A percentile compares a stretch with the other conserved stretches of the same genome.
phyloP scores from a whole-genome alignment of 208 protist species.

The Vickermania spadyakhi region DNA sequence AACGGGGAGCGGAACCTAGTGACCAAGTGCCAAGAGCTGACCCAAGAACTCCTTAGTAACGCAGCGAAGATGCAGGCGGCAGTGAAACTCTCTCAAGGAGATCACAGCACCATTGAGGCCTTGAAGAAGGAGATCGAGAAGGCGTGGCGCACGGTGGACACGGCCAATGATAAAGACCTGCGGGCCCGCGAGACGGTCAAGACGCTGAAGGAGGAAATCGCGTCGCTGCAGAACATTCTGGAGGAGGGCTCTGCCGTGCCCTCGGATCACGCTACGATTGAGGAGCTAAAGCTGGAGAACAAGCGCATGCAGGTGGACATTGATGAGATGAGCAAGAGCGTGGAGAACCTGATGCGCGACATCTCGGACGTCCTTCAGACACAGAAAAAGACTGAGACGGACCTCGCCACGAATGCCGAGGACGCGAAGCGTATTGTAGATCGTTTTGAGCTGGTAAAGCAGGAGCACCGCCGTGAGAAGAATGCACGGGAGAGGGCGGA shows the following conservation, averaged over 20 bases:
- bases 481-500: constrained; percentile 88
- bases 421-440: constrained; percentile 47
- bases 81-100: constrained; percentile 94
- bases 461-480: constrained; percentile 80
- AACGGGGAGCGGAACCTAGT: constrained; percentile 96
- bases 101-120: constrained; percentile 95
- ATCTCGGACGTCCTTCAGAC: constrained; percentile 43
- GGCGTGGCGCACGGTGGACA: constrained; percentile 96
- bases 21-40: constrained; percentile 93
- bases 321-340: constrained; percentile 88
- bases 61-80: constrained; percentile 96
- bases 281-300: constrained; percentile 91
- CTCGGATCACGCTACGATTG: constrained; percentile 91
- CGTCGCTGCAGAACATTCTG: constrained; percentile 89
- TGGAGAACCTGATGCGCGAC: constrained; percentile 66
- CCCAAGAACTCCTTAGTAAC: constrained; percentile 95
- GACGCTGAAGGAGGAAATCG: constrained; percentile 92
- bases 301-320: constrained; percentile 91
- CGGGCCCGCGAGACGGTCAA: constrained; percentile 94
- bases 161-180: constrained; percentile 95
- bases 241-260: constrained; percentile 87
- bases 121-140: constrained; percentile 97
- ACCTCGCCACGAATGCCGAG: constrained; percentile 45
- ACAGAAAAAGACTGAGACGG: constrained; percentile 23
- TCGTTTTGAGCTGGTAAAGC: constrained; percentile 38